Evolutionary conservation across 2,329 filamentous ascomycete species (phyloP).

Genomic region (Blumeriella jaapii): DNA sequence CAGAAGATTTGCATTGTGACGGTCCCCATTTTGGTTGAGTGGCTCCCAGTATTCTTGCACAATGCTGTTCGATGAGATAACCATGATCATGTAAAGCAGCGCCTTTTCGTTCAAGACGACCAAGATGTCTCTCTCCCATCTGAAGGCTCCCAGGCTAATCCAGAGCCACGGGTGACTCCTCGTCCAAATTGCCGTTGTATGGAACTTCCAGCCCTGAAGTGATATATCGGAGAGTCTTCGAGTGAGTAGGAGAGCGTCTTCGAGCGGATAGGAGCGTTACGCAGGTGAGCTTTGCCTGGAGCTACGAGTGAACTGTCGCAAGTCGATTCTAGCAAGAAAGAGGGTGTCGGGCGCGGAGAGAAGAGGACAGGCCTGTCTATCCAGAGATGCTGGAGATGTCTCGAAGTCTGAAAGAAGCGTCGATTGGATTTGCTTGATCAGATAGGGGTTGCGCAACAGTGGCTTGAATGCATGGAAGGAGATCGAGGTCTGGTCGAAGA

Average conservation of each 20-base stretch:
- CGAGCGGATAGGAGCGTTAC: no score
- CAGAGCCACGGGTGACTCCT: no score
- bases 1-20: constrained; percentile 19
- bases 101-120: neutral
- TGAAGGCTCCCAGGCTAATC: no score
- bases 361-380: no score
- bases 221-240: neutral
- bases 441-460: no score
- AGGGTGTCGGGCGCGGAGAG: neutral
- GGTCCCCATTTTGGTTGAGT: constrained; percentile 22
- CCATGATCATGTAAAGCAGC: constrained; percentile 16
- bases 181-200: no score
- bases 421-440: no score
- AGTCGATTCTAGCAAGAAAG: neutral
- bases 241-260: neutral
- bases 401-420: neutral
- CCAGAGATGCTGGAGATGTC: no score
- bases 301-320: neutral
- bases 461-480: neutral
- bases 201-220: no score
- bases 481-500: no score
- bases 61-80: constrained; percentile 19
- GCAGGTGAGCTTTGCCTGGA: no score
- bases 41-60: constrained; percentile 26
- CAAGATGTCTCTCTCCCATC: no score